phyloP scores from a whole-genome alignment of 352 stramenopile species.

The Pythium dissimile region DNA sequence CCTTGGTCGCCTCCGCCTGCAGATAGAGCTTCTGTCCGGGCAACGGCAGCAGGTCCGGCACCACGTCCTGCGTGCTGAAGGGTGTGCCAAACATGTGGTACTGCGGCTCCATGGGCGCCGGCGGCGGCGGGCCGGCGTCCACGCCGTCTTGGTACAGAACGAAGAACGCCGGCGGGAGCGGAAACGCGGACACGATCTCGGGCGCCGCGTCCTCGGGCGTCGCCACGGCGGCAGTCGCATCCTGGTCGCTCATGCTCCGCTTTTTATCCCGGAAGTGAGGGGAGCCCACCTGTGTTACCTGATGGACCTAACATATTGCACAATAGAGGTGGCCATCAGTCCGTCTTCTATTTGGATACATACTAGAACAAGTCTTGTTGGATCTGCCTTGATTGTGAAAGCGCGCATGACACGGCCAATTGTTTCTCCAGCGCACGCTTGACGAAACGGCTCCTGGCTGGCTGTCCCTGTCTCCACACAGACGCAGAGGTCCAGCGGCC shows the following conservation, averaged over 20 bases:
- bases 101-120: constrained; percentile 66
- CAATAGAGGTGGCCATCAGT: too few relatives aligned
- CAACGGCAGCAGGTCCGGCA: constrained; percentile 67
- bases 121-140: constrained; percentile 47
- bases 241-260: constrained; percentile 8
- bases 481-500: too few relatives aligned
- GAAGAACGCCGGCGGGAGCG: constrained; percentile 77
- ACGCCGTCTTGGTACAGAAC: constrained; percentile 57
- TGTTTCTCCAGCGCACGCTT: too few relatives aligned
- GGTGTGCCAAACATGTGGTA: constrained; percentile 87
- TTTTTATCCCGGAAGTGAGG: neutral
- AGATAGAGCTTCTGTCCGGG: constrained; percentile 65
- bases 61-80: constrained; percentile 78
- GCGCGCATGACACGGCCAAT: too few relatives aligned
- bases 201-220: constrained; percentile 37
- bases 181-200: constrained; percentile 85
- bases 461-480: too few relatives aligned
- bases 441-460: too few relatives aligned
- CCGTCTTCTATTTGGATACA: neutral
- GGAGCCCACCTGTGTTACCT: neutral
- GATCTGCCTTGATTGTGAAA: too few relatives aligned
- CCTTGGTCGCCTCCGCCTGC: neutral
- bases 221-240: constrained; percentile 14
- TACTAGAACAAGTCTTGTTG: too few relatives aligned
- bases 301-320: neutral